Evolutionary conservation across 116 monocot species (phyloP).

Genomic region (Cymodocea nodosa): DNA sequence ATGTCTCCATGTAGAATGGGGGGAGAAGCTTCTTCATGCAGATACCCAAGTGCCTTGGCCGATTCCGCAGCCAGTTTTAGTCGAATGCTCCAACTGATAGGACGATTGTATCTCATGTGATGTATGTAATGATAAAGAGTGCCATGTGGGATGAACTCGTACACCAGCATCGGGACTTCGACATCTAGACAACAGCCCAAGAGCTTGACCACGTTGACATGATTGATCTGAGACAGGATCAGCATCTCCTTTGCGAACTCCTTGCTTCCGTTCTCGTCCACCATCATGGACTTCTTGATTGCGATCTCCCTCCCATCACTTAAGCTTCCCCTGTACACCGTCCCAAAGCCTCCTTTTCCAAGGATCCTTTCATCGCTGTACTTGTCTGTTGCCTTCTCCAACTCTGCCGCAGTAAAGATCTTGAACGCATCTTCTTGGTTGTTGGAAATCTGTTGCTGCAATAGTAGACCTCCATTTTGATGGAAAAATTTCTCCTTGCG

Average conservation of each 20-base stretch:
- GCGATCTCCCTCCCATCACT: conserved; percentile 18
- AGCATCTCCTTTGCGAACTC: conserved; percentile 31
- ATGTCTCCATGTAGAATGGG: conserved; percentile 38
- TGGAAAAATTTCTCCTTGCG: conserved; percentile 21
- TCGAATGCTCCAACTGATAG: conserved; percentile 7
- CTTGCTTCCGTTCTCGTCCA: conserved; percentile 25
- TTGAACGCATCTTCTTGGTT: conserved; percentile 9
- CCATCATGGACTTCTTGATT: conserved; percentile 31
- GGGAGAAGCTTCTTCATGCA: conserved; percentile 27
- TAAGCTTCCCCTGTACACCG: conserved; percentile 30
- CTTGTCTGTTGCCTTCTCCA: conserved; percentile 20
- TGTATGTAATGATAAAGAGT: conserved; percentile 21
- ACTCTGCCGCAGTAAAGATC: conserved; percentile 23
- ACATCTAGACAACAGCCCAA: conserved; percentile 29
- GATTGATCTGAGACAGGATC: conserved; percentile 32
- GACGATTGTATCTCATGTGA: neutral
- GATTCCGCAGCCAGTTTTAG: conserved; percentile 24
- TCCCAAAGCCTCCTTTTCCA: conserved; percentile 24
- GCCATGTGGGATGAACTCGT: conserved; percentile 25
- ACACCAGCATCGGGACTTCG: conserved; percentile 31
- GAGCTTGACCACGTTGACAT: conserved; percentile 26
- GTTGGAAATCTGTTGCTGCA: conserved; percentile 27
- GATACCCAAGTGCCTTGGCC: conserved; percentile 32
- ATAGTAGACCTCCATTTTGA: conserved; percentile 28
- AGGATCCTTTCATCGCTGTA: conserved; percentile 12